Evolutionary conservation across 1,139 yeast genomes (phyloP).

Genomic region (Pichia sp.): DNA sequence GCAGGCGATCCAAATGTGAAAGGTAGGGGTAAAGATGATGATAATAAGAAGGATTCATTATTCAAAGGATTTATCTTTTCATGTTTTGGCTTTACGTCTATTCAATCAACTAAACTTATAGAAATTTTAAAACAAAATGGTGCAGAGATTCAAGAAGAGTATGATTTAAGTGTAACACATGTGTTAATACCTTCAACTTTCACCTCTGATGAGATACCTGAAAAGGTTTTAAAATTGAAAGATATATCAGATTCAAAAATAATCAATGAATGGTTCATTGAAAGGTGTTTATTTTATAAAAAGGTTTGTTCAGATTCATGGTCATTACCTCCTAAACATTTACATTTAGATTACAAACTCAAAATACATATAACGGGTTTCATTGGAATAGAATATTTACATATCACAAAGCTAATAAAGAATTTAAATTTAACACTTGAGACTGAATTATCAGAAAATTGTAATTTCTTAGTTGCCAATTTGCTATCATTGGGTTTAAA

Average conservation of each 20-base stretch:
- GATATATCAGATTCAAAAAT: conserved; percentile 26
- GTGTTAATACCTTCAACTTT: conserved; percentile 42
- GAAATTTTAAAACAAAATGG: conserved; percentile 43
- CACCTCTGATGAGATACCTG: conserved; percentile 19
- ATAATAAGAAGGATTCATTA: conserved; percentile 31
- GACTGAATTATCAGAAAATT: conserved; percentile 49
- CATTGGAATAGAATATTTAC: conserved; percentile 78
- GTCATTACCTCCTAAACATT: conserved; percentile 58
- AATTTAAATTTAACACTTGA: conserved; percentile 51
- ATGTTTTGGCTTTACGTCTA: conserved; percentile 39
- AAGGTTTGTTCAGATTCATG: conserved; percentile 61
- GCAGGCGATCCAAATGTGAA: background rate
- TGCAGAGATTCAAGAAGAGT: conserved; percentile 36
- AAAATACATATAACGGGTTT: conserved; percentile 76
- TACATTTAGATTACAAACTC: conserved; percentile 34
- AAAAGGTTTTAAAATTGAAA: conserved; percentile 12
- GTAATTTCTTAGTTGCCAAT: conserved; percentile 66
- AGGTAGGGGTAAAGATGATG: background rate
- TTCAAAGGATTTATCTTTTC: conserved; percentile 40
- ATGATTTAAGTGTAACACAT: conserved; percentile 35
- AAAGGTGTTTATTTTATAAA: conserved; percentile 68
- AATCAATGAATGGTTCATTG: conserved; percentile 86
- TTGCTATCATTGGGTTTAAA: conserved; percentile 47
- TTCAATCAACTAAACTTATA: conserved; percentile 36
- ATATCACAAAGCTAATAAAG: conserved; percentile 60